Base-by-base conservation (phyloP, 768 basidiomycete species). In the Macrolepiota albuminosa region DNA sequence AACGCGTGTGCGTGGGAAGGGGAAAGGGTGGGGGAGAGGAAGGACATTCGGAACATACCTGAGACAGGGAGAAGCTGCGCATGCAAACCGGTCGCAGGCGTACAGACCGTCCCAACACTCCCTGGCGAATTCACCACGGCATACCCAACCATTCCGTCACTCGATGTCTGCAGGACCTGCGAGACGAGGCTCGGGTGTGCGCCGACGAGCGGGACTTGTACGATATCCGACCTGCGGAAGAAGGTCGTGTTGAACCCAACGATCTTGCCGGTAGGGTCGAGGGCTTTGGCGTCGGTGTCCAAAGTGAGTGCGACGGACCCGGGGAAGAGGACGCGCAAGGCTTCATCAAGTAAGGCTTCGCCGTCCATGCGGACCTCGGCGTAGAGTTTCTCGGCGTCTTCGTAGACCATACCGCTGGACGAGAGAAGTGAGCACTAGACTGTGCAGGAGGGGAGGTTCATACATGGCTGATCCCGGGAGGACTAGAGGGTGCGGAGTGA, bases 381-480 rank as follows among this genome's bases (percentile, higher is more conserved):
- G 69, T 98, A 98, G 47, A 95, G 81, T 63, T 84, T 81, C 70
- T 96, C 93, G 3, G 94, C 94, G 68, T 99, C 97, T 0, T 95
- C 89, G 73, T 98, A 98, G 4, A 95, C 94, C 93, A 98, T 95
- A 1, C 90, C 94, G 57, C 94, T 95, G 59, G 56, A 36, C 14
- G 10, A 26, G 67, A 64, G 18, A 40, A 40, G 29, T 54, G 9
- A 68, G 60, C 24, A 39, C 31, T 10, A 16, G 13, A 60, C 24
- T 26, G 45, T 9, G 45, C 9, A 37, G 13, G 16, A 18, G n/a
- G 2, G 57, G 18, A 39, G 21, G 5, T 18, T 68, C 84, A 68
- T 67, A 91, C 91, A 95, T 94, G 0, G 93, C 84, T 31, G 92
- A 94, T 9, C 93, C 93, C n/a, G 93, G 95, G 40, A 98, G 87